phyloP scores from a whole-genome alignment of 2,329 filamentous ascomycete genomes.

The Diaporthe citrichinensis region DNA sequence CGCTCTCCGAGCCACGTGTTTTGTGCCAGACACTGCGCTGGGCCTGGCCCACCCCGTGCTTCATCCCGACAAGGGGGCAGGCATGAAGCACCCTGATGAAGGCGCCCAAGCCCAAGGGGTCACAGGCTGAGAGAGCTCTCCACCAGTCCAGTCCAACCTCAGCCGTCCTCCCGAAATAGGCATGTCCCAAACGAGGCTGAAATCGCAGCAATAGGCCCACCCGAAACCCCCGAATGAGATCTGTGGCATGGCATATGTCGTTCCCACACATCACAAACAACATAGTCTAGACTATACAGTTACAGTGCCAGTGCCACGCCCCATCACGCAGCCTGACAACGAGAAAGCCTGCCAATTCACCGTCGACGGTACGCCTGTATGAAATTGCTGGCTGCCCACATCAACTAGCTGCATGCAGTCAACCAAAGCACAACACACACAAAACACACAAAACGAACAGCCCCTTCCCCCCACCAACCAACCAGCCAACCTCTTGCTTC shows the following conservation, averaged over 20 bases:
- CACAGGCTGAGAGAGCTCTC: slow-evolving; percentile 21
- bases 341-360: background rate
- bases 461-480: background rate
- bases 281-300: background rate
- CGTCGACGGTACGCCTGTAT: background rate
- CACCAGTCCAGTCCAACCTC: slow-evolving; percentile 19
- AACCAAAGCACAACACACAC: background rate
- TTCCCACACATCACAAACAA: slow-evolving; percentile 26
- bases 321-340: background rate
- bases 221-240: slow-evolving; percentile 31
- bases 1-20: slow-evolving; percentile 29
- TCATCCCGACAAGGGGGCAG: slow-evolving; percentile 30
- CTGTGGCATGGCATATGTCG: slow-evolving; percentile 22
- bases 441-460: background rate
- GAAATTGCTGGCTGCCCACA: slow-evolving; percentile 1
- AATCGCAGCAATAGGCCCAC: slow-evolving; percentile 32
- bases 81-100: slow-evolving; percentile 14
- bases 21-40: slow-evolving; percentile 18
- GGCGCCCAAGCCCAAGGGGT: slow-evolving; percentile 11
- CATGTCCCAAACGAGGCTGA: slow-evolving; percentile 32
- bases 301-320: background rate
- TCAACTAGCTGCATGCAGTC: background rate
- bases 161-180: slow-evolving; percentile 27
- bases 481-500: background rate
- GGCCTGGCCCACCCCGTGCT: slow-evolving; percentile 20